Conservation (phyloP, 164 flowering plant genomes). For the Macadamia tetraphylla region DNA sequence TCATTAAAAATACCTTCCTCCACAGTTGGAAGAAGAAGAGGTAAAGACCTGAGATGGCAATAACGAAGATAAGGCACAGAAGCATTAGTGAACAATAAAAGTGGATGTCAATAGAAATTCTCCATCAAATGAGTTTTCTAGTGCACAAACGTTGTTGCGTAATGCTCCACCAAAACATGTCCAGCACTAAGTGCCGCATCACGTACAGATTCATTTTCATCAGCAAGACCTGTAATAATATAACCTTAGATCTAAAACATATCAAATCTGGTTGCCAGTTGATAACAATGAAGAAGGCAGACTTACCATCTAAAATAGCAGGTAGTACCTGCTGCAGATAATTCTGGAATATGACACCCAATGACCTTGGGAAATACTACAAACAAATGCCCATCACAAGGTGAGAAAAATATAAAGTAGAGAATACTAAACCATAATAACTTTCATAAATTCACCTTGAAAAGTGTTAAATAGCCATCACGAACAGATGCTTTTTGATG, state of each 20-base stretch:
- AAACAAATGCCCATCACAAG: not conserved
- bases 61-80: not conserved
- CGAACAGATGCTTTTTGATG: slow-evolving; percentile 92
- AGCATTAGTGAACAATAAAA: not conserved
- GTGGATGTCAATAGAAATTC: not conserved
- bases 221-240: slow-evolving; percentile 75
- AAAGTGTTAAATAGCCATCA: slow-evolving; percentile 90
- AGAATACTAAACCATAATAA: not conserved
- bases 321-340: slow-evolving; percentile 92
- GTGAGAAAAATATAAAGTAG: not conserved
- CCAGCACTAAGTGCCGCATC: slow-evolving; percentile 99
- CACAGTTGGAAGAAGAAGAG: slow-evolving; percentile 97
- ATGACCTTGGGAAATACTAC: slow-evolving; percentile 90
- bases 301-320: slow-evolving; percentile 87
- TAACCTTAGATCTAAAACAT: slow-evolving; percentile 6
- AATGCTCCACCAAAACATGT: slow-evolving; percentile 95
- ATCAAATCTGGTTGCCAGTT: not conserved
- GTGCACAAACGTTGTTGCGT: slow-evolving; percentile 82
- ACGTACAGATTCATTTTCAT: slow-evolving; percentile 99
- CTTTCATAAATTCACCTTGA: slow-evolving; percentile 51
- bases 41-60: slow-evolving; percentile 66
- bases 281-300: not conserved
- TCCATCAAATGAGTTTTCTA: not conserved
- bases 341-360: slow-evolving; percentile 88
- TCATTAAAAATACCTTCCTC: slow-evolving; percentile 99